These are phyloP conservation scores for Fraxinus sp. DNA, from an alignment of 305 asterid species.

Conservation along the genomic window DNA sequence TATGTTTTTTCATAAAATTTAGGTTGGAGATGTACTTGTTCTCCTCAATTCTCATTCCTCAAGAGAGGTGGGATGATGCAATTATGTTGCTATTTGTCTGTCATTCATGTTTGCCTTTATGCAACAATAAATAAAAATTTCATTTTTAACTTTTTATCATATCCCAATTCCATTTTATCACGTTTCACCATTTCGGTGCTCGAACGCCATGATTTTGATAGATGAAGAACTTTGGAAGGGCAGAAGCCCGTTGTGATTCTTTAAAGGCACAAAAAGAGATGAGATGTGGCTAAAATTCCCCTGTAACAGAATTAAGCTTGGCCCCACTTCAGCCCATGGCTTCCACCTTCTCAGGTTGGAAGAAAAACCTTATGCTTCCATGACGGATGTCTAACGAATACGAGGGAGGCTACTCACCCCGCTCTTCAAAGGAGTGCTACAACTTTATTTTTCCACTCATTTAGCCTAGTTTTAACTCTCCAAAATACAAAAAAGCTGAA, in stretches of 20 bases:
- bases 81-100: not conserved
- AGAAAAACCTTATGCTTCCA: too few relatives aligned
- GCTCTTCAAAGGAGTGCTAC: too few relatives aligned
- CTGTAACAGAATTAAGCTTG: not conserved
- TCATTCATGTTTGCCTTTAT: not conserved
- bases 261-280: not conserved
- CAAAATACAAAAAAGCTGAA: not conserved
- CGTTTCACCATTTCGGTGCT: not conserved
- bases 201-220: not conserved
- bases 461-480: too few relatives aligned
- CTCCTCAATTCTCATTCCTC: slow-evolving; percentile 43
- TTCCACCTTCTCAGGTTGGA: not conserved
- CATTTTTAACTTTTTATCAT: not conserved
- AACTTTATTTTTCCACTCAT: too few relatives aligned
- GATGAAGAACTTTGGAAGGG: not conserved
- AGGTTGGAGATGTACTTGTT: slow-evolving; percentile 74
- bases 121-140: slow-evolving; percentile 2
- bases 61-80: slow-evolving; percentile 8
- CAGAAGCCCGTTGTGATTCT: not conserved
- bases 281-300: too few relatives aligned
- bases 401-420: too few relatives aligned
- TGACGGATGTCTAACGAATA: too few relatives aligned
- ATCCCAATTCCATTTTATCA: not conserved
- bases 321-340: not conserved
- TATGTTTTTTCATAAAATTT: not conserved